Evolutionary conservation across 345 rosid species (phyloP).

Genomic region (Heritiera fomes): DNA sequence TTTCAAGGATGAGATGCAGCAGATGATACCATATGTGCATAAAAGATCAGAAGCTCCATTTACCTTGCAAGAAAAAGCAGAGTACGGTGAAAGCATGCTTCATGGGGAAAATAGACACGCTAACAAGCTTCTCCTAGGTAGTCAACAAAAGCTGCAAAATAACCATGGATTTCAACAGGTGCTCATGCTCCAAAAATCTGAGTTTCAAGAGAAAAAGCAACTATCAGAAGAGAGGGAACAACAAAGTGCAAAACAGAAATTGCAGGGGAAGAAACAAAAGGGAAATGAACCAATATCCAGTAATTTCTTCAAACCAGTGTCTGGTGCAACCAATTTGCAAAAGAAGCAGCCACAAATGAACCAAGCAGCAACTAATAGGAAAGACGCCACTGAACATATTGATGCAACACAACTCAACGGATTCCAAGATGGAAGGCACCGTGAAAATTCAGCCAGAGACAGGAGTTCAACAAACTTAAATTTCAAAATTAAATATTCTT

Average conservation of each 20-base stretch:
- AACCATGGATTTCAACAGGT: slow-evolving; percentile 31
- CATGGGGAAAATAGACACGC: slow-evolving; percentile 35
- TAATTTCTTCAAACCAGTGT: slow-evolving; percentile 30
- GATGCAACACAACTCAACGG: slow-evolving; percentile 29
- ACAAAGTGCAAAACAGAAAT: slow-evolving; percentile 39
- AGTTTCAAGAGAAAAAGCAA: slow-evolving; percentile 32
- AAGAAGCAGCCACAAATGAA: slow-evolving; percentile 33
- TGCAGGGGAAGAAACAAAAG: slow-evolving; percentile 32
- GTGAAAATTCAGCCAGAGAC: slow-evolving; percentile 22
- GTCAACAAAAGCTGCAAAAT: slow-evolving; percentile 32
- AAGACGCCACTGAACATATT: slow-evolving; percentile 30
- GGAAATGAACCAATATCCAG: slow-evolving; percentile 29
- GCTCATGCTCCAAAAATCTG: slow-evolving; percentile 25
- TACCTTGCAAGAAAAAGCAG: slow-evolving; percentile 31
- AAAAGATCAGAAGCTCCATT: slow-evolving; percentile 33
- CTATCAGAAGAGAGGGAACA: slow-evolving; percentile 30
- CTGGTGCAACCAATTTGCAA: slow-evolving; percentile 30
- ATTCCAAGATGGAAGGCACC: slow-evolving; percentile 23
- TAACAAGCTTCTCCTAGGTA: slow-evolving; percentile 30
- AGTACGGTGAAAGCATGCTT: slow-evolving; percentile 23
- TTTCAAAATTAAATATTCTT: slow-evolving; percentile 26
- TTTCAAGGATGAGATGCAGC: slow-evolving; percentile 40
- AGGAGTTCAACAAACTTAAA: slow-evolving; percentile 22
- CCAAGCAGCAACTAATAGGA: slow-evolving; percentile 39
- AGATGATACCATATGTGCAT: slow-evolving; percentile 21